Conservation (phyloP, 495 filamentous ascomycete genomes). For the Penicillium robsamsonii region DNA sequence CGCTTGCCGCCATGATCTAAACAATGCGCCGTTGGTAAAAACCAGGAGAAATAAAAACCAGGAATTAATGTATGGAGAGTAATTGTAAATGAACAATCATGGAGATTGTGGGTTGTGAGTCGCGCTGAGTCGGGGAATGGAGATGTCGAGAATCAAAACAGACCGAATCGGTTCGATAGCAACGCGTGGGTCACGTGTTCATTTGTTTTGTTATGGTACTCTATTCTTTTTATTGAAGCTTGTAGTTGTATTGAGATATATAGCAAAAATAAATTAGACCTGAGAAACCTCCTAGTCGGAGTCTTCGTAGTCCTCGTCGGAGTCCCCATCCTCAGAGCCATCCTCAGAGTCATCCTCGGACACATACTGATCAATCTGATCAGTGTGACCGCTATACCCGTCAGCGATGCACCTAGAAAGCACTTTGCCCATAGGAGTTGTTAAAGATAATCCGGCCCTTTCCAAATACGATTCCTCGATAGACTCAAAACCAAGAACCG, state of each 20-base stretch:
- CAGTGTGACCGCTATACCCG: not conserved
- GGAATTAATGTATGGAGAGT: not conserved
- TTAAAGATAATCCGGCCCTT: not conserved
- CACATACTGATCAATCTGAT: no score
- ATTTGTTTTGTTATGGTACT: not conserved
- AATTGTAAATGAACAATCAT: slow-evolving; percentile 14
- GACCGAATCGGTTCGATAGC: slow-evolving; percentile 17
- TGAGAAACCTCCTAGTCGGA: not conserved
- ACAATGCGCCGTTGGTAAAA: slow-evolving; percentile 31
- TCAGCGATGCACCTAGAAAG: not conserved
- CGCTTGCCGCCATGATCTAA: slow-evolving; percentile 51
- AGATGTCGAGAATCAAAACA: slow-evolving; percentile 28
- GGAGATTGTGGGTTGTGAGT: slow-evolving; percentile 9
- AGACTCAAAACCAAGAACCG: not conserved
- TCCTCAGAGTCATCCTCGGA: not conserved
- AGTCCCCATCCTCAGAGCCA: not conserved
- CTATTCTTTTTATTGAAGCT: not conserved
- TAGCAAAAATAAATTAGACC: not conserved
- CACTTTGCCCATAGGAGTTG: slow-evolving; percentile 1
- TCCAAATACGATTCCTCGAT: not conserved
- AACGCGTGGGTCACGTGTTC: slow-evolving; percentile 28
- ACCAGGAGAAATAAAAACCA: not conserved
- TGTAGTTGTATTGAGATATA: not conserved
- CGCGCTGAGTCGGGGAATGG: slow-evolving; percentile 16
- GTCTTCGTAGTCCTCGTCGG: no score